Percentiles rank a stretch among this genome's conserved stretches.
These are phyloP conservation scores for Wickerhamomyces hampshirensis DNA, from an alignment of 805 yeast species.

Conservation along the genomic window DNA sequence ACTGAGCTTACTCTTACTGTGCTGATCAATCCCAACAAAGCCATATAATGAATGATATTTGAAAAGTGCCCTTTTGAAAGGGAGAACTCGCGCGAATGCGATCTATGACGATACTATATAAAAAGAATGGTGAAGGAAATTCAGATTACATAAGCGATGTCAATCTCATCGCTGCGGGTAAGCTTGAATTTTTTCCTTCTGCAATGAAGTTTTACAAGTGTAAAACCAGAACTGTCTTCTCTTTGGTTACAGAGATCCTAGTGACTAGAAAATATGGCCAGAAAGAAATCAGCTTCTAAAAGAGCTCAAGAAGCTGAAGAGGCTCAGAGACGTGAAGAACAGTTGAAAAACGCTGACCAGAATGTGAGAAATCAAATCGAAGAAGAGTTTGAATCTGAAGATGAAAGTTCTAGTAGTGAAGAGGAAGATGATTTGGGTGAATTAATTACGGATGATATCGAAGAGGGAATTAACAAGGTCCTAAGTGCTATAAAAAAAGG, in stretches of 20 bases:
- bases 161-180: not conserved
- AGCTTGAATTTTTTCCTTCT: not conserved
- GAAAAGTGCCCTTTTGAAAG: too few relatives aligned
- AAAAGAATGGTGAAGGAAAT: too few relatives aligned
- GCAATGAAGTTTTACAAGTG: too few relatives aligned
- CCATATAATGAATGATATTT: too few relatives aligned
- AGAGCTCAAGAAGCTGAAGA: constrained; percentile 50
- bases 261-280: constrained; percentile 69
- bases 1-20: too few relatives aligned
- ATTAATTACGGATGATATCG: constrained; percentile 79
- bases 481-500: constrained; percentile 63
- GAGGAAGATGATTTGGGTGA: constrained; percentile 93
- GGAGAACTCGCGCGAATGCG: too few relatives aligned
- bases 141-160: too few relatives aligned
- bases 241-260: too few relatives aligned
- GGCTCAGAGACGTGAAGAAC: constrained; percentile 19
- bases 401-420: constrained; percentile 38
- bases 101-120: too few relatives aligned
- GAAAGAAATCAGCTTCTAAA: constrained; percentile 83
- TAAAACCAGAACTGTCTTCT: too few relatives aligned
- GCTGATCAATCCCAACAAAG: too few relatives aligned
- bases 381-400: constrained; percentile 32
- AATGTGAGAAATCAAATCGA: constrained; percentile 23
- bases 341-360: constrained; percentile 18
- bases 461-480: constrained; percentile 70